Percentiles rank a stretch among this genome's conserved stretches.
These are phyloP conservation scores for Groenewaldozyma auringiensis DNA, from an alignment of 1,139 yeast species.

Conservation along the genomic window DNA sequence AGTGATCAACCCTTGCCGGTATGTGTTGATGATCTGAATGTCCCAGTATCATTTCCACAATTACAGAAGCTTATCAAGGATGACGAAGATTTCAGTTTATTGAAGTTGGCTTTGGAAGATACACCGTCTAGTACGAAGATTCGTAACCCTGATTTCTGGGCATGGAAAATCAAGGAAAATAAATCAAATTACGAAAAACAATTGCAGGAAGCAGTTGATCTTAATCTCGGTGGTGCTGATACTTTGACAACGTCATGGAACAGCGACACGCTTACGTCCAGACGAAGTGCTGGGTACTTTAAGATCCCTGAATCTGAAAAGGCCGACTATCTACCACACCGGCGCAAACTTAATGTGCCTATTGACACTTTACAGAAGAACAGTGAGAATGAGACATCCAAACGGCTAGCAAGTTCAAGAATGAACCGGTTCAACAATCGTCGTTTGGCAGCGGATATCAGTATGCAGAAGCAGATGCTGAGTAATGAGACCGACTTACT, in stretches of 20 bases:
- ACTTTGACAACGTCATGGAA: slow-evolving; percentile 12
- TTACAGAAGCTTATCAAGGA: slow-evolving; percentile 57
- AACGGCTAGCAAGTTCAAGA: slow-evolving; percentile 53
- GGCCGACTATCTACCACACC: slow-evolving; percentile 71
- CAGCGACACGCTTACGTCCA: slow-evolving; percentile 36
- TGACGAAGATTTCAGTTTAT: slow-evolving; percentile 58
- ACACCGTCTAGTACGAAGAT: slow-evolving; percentile 29
- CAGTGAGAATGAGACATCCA: slow-evolving; percentile 26
- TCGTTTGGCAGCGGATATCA: slow-evolving; percentile 84
- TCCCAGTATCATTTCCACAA: slow-evolving; percentile 36
- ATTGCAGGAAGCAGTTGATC: slow-evolving; percentile 3
- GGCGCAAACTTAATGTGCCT: slow-evolving; percentile 47
- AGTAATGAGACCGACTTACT: slow-evolving; percentile 78
- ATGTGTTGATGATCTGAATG: slow-evolving; percentile 37
- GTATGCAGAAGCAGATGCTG: slow-evolving; percentile 67
- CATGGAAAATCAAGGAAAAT: slow-evolving; percentile 2
- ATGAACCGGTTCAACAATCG: slow-evolving; percentile 84
- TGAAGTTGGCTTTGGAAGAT: slow-evolving; percentile 39
- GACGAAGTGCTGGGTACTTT: slow-evolving; percentile 65
- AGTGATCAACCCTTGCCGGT: slow-evolving; percentile 42
- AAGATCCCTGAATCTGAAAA: slow-evolving; percentile 71
- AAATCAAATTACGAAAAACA: background rate
- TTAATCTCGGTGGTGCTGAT: slow-evolving; percentile 30
- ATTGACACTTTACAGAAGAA: slow-evolving; percentile 25
- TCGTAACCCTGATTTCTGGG: slow-evolving; percentile 19